Conservation (phyloP, 176 grass and related monocot genomes). For the Eleusine indica region DNA sequence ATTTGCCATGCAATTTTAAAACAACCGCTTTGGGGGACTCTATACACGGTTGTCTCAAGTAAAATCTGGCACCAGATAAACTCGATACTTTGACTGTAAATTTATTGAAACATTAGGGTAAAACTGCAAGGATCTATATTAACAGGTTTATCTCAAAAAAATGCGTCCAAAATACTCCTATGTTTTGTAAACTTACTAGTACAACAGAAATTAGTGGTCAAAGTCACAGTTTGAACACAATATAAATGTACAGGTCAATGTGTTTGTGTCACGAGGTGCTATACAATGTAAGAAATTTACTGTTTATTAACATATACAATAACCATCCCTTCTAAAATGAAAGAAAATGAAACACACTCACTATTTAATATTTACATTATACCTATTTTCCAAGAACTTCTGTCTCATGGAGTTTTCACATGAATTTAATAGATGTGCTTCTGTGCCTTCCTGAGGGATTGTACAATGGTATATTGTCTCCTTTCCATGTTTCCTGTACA, state of each 20-base stretch:
- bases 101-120: not conserved
- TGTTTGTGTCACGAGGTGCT: not conserved
- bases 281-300: not conserved
- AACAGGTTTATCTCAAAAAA: not conserved
- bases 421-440: not conserved
- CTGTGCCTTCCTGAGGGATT: conserved; percentile 10
- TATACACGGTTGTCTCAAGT: not conserved
- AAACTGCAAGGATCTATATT: not conserved
- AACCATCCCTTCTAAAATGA: not conserved
- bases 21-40: not conserved
- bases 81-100: not conserved
- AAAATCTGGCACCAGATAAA: not conserved
- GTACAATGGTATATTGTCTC: conserved; percentile 15
- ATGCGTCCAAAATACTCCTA: not conserved
- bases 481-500: conserved; percentile 41
- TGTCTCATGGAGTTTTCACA: conserved; percentile 23
- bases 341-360: not conserved
- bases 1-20: not conserved
- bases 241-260: not conserved
- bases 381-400: not conserved
- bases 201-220: not conserved
- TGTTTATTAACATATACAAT: conserved; percentile 18
- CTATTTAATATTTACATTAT: conserved; percentile 54
- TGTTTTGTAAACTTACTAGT: no score
- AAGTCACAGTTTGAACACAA: no score